Conservation (phyloP, 2,329 filamentous ascomycete species). For the Sclerotinia glacialis region DNA sequence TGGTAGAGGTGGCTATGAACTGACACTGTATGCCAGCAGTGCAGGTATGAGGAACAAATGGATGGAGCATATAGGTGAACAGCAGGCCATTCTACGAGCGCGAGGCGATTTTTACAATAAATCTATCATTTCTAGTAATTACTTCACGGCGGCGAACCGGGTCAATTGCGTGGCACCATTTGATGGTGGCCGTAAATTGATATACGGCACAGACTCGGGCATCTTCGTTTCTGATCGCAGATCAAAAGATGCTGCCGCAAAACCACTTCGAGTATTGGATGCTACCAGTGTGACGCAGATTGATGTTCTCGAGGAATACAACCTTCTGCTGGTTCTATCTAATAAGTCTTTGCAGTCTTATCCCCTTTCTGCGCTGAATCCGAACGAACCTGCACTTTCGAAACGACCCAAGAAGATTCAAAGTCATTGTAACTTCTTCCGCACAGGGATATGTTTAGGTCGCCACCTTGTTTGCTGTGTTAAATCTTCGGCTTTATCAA, state of each 20-base stretch:
- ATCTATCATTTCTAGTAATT: constrained; percentile 56
- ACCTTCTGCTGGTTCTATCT: constrained; percentile 83
- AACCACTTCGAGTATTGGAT: constrained; percentile 82
- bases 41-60: constrained; percentile 89
- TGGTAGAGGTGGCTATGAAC: constrained; percentile 91
- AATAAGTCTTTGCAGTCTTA: constrained; percentile 94
- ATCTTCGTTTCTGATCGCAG: constrained; percentile 91
- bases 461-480: constrained; percentile 94
- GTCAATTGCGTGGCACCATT: constrained; percentile 95
- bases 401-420: constrained; percentile 95
- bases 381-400: constrained; percentile 73
- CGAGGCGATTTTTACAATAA: constrained; percentile 90
- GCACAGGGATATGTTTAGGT: constrained; percentile 89
- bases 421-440: constrained; percentile 98
- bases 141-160: constrained; percentile 66
- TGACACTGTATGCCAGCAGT: constrained; percentile 83
- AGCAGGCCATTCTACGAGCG: constrained; percentile 82
- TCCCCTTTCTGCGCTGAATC: constrained; percentile 79
- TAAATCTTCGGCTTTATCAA: constrained; percentile 88
- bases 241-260: constrained; percentile 70
- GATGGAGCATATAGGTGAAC: constrained; percentile 90
- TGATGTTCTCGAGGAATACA: constrained; percentile 93
- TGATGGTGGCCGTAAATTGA: constrained; percentile 90
- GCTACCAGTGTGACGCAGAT: constrained; percentile 87
- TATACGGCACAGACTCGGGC: constrained; percentile 91